These are phyloP conservation scores for Puccinia sorghi DNA, from an alignment of 1,284 basidiomycete species.

Conservation along the genomic window DNA sequence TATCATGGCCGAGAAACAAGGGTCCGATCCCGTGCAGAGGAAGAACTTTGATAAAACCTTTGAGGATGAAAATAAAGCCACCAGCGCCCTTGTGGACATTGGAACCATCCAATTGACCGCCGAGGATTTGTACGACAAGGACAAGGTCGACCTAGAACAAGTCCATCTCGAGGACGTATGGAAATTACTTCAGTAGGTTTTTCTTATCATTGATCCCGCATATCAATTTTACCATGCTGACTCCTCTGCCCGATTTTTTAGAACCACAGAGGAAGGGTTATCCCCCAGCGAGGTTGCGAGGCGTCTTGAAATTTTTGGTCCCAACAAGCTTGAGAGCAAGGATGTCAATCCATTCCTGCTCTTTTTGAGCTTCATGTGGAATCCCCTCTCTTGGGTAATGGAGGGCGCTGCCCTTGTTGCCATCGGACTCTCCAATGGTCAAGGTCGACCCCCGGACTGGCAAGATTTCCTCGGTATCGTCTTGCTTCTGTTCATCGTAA, in stretches of 20 bases:
- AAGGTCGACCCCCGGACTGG: slow-evolving; percentile 84
- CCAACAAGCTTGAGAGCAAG: slow-evolving; percentile 90
- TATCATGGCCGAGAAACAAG: slow-evolving; percentile 3
- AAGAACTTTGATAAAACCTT: slow-evolving; percentile 49
- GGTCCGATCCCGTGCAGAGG: slow-evolving; percentile 8
- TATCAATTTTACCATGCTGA: neutral
- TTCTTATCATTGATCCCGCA: neutral
- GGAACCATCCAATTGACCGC: slow-evolving; percentile 77
- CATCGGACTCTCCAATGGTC: slow-evolving; percentile 93
- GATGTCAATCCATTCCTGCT: slow-evolving; percentile 83
- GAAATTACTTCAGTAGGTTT: slow-evolving; percentile 81
- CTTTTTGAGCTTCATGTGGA: slow-evolving; percentile 54
- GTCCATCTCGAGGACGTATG: slow-evolving; percentile 96
- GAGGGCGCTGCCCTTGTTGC: slow-evolving; percentile 95
- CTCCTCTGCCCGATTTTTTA: neutral
- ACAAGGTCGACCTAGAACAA: slow-evolving; percentile 97
- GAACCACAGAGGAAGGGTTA: slow-evolving; percentile 71
- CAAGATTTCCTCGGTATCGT: slow-evolving; percentile 96
- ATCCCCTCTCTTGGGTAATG: slow-evolving; percentile 97
- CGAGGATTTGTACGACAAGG: slow-evolving; percentile 94
- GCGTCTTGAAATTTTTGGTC: slow-evolving; percentile 91
- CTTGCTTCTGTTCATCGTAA: slow-evolving; percentile 74
- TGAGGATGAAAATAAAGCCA: slow-evolving; percentile 52
- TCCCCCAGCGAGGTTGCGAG: slow-evolving; percentile 71
- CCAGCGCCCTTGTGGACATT: slow-evolving; percentile 60